Conservation (phyloP, 805 yeast species). For the Myxozyma nipponensis region DNA sequence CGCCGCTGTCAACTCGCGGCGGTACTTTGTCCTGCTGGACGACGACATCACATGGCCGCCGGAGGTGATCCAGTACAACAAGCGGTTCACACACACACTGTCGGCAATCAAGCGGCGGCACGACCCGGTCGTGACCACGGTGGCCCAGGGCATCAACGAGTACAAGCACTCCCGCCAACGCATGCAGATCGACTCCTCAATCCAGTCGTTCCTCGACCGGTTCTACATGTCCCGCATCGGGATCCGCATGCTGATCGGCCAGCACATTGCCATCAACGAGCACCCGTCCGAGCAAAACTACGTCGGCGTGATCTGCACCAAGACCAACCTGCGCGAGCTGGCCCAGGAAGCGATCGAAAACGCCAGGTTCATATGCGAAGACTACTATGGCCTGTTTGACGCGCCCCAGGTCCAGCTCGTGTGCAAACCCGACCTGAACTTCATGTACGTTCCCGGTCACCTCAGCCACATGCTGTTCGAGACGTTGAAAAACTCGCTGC, state of each 20-base stretch:
- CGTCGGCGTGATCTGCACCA: slow-evolving; percentile 84
- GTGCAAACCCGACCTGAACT: slow-evolving; percentile 69
- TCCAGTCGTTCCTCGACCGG: slow-evolving; percentile 77
- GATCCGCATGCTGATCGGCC: slow-evolving; percentile 91
- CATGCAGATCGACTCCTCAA: slow-evolving; percentile 58
- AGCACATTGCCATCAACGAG: slow-evolving; percentile 77
- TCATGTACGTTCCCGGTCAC: slow-evolving; percentile 93
- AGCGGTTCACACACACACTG: slow-evolving; percentile 59
- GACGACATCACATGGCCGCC: slow-evolving; percentile 64
- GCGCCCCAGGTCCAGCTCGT: slow-evolving; percentile 79
- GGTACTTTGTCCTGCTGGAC: slow-evolving; percentile 50
- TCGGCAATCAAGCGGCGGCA: slow-evolving; percentile 74
- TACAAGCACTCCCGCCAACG: slow-evolving; percentile 61
- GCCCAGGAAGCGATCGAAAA: slow-evolving; percentile 87
- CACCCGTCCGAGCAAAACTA: slow-evolving; percentile 60
- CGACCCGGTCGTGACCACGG: slow-evolving; percentile 88
- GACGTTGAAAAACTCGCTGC: slow-evolving; percentile 75
- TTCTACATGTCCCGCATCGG: slow-evolving; percentile 91
- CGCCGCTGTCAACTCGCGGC: slow-evolving; percentile 30
- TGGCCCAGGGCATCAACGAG: slow-evolving; percentile 78
- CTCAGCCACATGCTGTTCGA: slow-evolving; percentile 87
- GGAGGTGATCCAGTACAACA: slow-evolving; percentile 69
- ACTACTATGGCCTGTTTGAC: slow-evolving; percentile 79
- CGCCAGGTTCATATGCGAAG: slow-evolving; percentile 86
- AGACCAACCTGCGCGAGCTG: slow-evolving; percentile 76